Conservation (phyloP, 2,329 filamentous ascomycete genomes). For the Fusarium pseudonygamai region DNA sequence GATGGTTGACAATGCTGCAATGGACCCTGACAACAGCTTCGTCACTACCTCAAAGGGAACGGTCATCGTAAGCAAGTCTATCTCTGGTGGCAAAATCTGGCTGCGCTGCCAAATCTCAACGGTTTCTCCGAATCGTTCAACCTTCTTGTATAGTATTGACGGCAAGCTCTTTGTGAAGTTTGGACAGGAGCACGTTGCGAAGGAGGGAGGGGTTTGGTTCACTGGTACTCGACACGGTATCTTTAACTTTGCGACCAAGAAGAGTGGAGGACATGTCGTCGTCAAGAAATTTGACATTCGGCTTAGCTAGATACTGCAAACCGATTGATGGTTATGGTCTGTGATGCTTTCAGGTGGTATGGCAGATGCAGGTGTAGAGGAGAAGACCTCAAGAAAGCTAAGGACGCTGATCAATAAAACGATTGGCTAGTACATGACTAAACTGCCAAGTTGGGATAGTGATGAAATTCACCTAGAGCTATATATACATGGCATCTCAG, state of each 20-base stretch:
- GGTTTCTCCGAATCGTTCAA: not conserved
- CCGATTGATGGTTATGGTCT: not conserved
- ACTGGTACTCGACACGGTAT: not conserved
- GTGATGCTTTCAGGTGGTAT: too few species aligned
- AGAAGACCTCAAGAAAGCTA: too few species aligned
- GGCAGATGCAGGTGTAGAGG: too few species aligned
- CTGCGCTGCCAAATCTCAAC: not conserved
- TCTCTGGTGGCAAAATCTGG: not conserved
- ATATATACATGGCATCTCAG: too few species aligned
- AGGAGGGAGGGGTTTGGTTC: not conserved
- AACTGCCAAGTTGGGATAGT: too few species aligned
- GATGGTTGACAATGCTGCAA: not conserved
- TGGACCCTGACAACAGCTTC: not conserved
- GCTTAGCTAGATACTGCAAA: not conserved
- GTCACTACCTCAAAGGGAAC: not conserved
- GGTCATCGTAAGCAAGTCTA: not conserved
- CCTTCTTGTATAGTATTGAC: fast-evolving
- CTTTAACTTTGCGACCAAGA: not conserved
- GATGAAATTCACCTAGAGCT: too few species aligned
- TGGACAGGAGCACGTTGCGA: not conserved
- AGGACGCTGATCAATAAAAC: too few species aligned
- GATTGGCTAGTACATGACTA: too few species aligned
- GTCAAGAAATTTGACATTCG: not conserved
- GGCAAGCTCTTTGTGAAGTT: not conserved
- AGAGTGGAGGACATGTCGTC: not conserved